Base-by-base conservation (phyloP, 2,329 filamentous ascomycete species). In the Cyphellophora europaea region DNA sequence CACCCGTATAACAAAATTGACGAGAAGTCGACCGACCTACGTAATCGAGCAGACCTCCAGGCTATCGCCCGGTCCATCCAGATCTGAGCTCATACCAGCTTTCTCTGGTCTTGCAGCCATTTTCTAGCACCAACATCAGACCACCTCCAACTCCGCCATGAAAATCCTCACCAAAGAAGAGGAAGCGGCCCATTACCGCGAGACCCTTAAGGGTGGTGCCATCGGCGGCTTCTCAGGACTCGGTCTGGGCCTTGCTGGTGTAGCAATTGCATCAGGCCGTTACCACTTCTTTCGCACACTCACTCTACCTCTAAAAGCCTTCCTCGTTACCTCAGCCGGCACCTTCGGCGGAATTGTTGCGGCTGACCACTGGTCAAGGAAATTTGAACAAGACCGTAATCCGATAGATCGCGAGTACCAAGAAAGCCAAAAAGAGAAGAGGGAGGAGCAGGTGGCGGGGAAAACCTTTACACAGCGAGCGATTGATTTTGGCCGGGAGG, bases 131-230 rank as follows among this genome's bases (percentile, higher is more conserved):
- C n/a, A n/a, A n/a, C n/a, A n/a, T n/a, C n/a, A n/a, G n/a, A n/a
- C n/a, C n/a, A n/a, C n/a, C n/a, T n/a, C n/a, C n/a, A n/a, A n/a
- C n/a, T n/a, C 21, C 33, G 41, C 19, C 16, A 98, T 96, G 91
- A 96, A 95, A 80, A 70, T 96, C 56, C 73, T 96, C 57, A 93
- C 83, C 52, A 86, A 89, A 59, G 86, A 95, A 74, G 85, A 95
- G 66, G 88, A 95, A 65, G 59, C 70, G 41, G 83, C 74, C 35
- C 88, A 95, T 72, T 94, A 93, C 74, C 74, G 71, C 57, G 67
- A 73, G 40, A 91, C 93, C 42, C 55, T 96, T 49, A 79, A 77
- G 56, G 88, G 87, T 48, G 52, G 91, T 50, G 54, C 77, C 44
- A 61, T 82, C 45, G 91, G 89, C 47, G 83, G 83, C 44, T 35